These are phyloP conservation scores for Umbellularia californica DNA, from an alignment of 164 flowering plant species.

Conservation along the genomic window DNA sequence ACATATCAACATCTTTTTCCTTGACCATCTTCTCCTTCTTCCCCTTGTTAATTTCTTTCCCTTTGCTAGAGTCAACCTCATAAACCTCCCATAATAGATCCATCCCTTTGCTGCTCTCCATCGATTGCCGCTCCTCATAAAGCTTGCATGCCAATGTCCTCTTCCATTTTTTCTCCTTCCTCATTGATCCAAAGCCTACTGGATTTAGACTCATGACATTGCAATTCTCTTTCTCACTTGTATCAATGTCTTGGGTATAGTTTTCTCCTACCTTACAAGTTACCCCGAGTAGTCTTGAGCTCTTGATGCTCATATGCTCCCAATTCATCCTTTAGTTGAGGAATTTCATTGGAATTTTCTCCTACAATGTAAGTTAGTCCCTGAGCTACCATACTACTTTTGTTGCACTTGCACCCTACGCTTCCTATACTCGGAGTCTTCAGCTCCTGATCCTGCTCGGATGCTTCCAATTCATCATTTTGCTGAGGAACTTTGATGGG, in stretches of 20 bases:
- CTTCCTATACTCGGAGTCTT: neutral
- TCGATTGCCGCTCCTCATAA: slow-evolving; percentile 53
- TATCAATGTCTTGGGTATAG: too few relatives aligned
- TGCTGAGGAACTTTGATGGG: neutral
- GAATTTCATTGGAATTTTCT: neutral
- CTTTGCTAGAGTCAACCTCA: slow-evolving; percentile 40
- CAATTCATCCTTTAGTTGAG: neutral
- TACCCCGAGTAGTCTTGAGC: slow-evolving; percentile 1
- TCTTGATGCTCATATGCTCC: neutral
- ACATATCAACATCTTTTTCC: slow-evolving; percentile 5
- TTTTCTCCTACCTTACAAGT: neutral
- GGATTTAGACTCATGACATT: slow-evolving; percentile 12
- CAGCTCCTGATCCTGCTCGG: neutral
- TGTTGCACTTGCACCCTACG: neutral
- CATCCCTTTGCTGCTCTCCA: slow-evolving; percentile 64
- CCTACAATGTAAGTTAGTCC: neutral
- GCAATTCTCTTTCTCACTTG: slow-evolving; percentile 4
- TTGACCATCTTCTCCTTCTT: slow-evolving; percentile 20
- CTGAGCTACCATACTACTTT: neutral
- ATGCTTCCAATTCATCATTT: neutral
- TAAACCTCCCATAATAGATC: slow-evolving; percentile 86
- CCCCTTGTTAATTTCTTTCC: slow-evolving; percentile 4
- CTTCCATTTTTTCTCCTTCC: slow-evolving; percentile 83
- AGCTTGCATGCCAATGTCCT: slow-evolving; percentile 92
- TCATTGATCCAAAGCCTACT: slow-evolving; percentile 60